Evolutionary conservation across 2,329 filamentous ascomycete species (phyloP).

Genomic region (Alternaria sp.): DNA sequence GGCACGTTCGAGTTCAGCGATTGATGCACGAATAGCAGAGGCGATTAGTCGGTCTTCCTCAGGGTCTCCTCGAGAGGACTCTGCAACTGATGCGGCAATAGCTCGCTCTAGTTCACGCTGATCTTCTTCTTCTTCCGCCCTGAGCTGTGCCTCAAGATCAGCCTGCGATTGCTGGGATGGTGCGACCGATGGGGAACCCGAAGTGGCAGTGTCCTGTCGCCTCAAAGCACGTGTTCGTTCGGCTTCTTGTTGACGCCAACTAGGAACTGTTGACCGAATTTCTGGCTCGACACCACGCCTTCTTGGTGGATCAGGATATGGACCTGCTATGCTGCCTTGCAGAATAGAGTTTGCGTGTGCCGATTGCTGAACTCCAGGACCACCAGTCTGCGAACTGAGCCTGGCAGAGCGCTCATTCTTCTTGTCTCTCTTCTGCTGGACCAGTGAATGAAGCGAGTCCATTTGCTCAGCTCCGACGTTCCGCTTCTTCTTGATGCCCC

Average conservation of each 20-base stretch:
- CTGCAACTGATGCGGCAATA: slow-evolving; percentile 68
- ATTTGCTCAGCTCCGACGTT: slow-evolving; percentile 60
- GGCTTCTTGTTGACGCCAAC: slow-evolving; percentile 22
- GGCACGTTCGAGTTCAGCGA: slow-evolving; percentile 63
- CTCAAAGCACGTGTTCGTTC: slow-evolving; percentile 23
- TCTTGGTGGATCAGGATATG: slow-evolving; percentile 17
- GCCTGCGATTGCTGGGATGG: slow-evolving; percentile 18
- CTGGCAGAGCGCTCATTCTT: slow-evolving; percentile 48
- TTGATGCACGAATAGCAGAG: slow-evolving; percentile 75
- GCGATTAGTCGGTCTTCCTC: slow-evolving; percentile 77
- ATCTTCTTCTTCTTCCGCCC: slow-evolving; percentile 50
- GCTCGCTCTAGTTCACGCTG: slow-evolving; percentile 74
- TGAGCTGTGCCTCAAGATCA: slow-evolving; percentile 32
- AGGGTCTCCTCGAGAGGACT: slow-evolving; percentile 73
- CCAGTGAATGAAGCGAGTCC: slow-evolving; percentile 58
- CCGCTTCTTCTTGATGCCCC: slow-evolving; percentile 65
- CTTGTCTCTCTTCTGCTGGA: slow-evolving; percentile 46
- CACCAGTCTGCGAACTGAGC: slow-evolving; percentile 18
- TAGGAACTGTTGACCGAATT: slow-evolving; percentile 26
- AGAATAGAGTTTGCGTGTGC: slow-evolving; percentile 23
- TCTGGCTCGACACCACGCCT: slow-evolving; percentile 20
- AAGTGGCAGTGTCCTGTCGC: slow-evolving; percentile 34
- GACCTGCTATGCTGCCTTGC: slow-evolving; percentile 25
- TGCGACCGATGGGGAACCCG: slow-evolving; percentile 28
- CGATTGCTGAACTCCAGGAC: slow-evolving; percentile 26